phyloP scores from a whole-genome alignment of 176 grass and related monocot species.

The Musa beccarii region DNA sequence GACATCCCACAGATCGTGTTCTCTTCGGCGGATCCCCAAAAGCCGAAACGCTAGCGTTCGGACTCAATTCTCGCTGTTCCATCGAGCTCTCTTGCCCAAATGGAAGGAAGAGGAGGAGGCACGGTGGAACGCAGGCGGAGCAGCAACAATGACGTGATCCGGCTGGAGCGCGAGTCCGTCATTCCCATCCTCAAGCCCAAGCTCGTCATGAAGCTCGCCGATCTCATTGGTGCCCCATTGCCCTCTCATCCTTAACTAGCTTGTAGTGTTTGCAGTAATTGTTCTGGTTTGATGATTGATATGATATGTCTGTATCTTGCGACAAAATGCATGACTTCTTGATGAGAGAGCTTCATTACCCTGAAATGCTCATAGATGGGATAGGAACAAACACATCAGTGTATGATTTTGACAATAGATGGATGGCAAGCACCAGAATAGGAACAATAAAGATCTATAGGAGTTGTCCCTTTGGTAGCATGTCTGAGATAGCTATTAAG shows the following conservation, averaged over 20 bases:
- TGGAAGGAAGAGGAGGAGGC: slow-evolving; percentile 25
- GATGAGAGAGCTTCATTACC: not conserved
- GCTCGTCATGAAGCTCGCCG: slow-evolving; percentile 92
- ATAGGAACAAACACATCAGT: not conserved
- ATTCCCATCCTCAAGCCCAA: slow-evolving; percentile 90
- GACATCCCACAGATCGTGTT: too few species aligned
- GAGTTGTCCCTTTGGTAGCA: too few species aligned
- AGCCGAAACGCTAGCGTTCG: too few species aligned
- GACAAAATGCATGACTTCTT: too few species aligned
- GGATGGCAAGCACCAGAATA: too few species aligned
- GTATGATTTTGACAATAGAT: not conserved
- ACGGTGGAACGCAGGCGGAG: not conserved
- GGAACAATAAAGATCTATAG: too few species aligned
- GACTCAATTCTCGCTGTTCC: too few species aligned
- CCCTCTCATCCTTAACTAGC: not conserved
- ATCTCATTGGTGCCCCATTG: slow-evolving; percentile 59
- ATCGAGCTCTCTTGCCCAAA: not conserved
- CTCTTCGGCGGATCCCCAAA: too few species aligned
- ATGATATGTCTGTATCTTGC: too few species aligned
- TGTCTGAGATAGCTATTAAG: too few species aligned
- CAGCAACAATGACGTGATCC: slow-evolving; percentile 49
- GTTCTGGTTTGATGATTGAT: too few species aligned
- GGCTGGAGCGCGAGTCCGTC: slow-evolving; percentile 76
- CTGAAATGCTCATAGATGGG: not conserved
- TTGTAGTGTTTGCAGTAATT: too few species aligned